phyloP scores from a whole-genome alignment of 805 yeast genomes.

The Wickerhamiella vanderwaltii region DNA sequence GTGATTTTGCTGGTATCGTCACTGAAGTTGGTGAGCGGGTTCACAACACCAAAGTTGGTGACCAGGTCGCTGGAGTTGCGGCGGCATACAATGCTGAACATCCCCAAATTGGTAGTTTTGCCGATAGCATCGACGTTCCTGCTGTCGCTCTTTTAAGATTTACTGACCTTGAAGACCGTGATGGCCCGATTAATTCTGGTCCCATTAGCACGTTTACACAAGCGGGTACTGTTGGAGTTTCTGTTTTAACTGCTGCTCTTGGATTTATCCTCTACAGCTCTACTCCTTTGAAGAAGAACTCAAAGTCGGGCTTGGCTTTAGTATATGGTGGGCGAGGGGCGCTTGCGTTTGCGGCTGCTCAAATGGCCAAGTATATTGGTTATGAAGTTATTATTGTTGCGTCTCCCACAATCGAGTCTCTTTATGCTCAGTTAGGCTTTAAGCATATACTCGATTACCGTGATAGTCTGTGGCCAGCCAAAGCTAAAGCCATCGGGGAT shows the following conservation, averaged over 20 bases:
- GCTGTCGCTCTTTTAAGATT: slow-evolving; percentile 28
- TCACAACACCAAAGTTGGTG: slow-evolving; percentile 36
- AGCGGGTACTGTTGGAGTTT: slow-evolving; percentile 48
- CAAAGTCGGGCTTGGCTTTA: slow-evolving; percentile 17
- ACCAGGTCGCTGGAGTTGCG: slow-evolving; percentile 40
- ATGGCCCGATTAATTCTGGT: slow-evolving; percentile 30
- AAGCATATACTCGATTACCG: slow-evolving; percentile 36
- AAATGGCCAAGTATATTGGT: slow-evolving; percentile 42
- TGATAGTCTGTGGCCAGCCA: slow-evolving; percentile 35
- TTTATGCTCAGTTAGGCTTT: slow-evolving; percentile 39
- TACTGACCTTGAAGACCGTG: slow-evolving; percentile 15
- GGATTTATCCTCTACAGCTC: slow-evolving; percentile 27
- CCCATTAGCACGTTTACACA: slow-evolving; percentile 43
- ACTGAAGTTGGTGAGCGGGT: slow-evolving; percentile 40
- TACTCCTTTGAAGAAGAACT: slow-evolving; percentile 25
- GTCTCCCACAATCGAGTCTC: slow-evolving; percentile 34
- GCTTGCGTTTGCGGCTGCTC: slow-evolving; percentile 46
- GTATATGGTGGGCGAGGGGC: slow-evolving; percentile 46
- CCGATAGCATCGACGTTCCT: slow-evolving; percentile 38
- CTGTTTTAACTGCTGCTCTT: slow-evolving; percentile 39
- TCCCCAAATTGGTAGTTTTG: slow-evolving; percentile 45
- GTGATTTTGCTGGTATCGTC: slow-evolving; percentile 50
- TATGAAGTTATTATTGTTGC: slow-evolving; percentile 41
- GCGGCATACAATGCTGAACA: slow-evolving; percentile 40
- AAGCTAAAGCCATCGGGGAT: slow-evolving; percentile 27